Base-by-base conservation (phyloP, 2,329 filamentous ascomycete species). In the Escovopsis sp. region DNA sequence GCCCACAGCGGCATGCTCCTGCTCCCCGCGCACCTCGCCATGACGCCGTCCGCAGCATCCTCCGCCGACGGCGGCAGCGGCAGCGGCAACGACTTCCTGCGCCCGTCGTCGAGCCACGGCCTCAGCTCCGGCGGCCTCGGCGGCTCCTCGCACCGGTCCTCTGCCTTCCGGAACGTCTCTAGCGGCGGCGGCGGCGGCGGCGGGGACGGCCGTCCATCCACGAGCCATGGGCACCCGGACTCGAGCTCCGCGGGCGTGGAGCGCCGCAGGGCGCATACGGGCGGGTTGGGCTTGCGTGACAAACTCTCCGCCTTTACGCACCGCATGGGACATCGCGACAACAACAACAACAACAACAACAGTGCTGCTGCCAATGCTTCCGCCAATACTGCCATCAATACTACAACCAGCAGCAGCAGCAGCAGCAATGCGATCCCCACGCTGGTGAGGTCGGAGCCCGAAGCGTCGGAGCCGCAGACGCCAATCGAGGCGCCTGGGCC, bases 21-120 rank as follows among this genome's bases (percentile, higher is more conserved):
- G 18, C 45, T 62, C 3, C 62, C 63, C 4, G 48, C 55, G n/a
- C 62, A 58, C 31, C 45, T 64, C 16, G 61, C 60, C 51, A 65
- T 65, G 62, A 65, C 62, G 26, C 62, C 63, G 4, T 62, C 63
- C 12, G 63, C 63, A 17, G 63, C 62, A 3, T 39, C 53, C 10
- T 54, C 58, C 3, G 47, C 40, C 6, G 32, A 43, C 26, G 32
- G 41, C 33, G 42, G 43, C 17, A 41, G 47, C 6, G 44, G 46
- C 9, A 41, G 54, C 11, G 54, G 49, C 4, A 42, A 46, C 5
- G 55, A 57, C 5, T 43, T 54, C 18, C 41, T 56, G 4, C 48
- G 55, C 3, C 53, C 56, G 2, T 45, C 45, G 4, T 55, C 55
- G 1, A 55, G 54, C 33, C 50, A 51, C 21, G 52, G 53, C 13